A percentile compares a stretch with the other conserved stretches of the same genome.
Conservation (phyloP, 2,329 filamentous ascomycete species). For the Alternaria metachromatica region DNA sequence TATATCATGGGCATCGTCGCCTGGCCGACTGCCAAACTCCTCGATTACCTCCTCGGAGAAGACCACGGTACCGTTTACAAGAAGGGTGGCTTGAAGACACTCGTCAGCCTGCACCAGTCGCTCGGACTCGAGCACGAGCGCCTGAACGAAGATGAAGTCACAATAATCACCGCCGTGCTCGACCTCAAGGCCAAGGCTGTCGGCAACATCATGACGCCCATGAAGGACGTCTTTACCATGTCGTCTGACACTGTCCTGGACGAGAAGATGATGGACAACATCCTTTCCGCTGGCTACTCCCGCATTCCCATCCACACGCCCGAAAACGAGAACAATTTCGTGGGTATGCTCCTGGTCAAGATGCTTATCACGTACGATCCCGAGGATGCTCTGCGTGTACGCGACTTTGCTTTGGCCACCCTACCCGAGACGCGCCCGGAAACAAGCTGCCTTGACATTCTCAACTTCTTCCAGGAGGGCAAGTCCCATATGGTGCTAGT, state of each 20-base stretch:
- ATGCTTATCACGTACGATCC: slow-evolving; percentile 99
- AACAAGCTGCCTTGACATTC: slow-evolving; percentile 96
- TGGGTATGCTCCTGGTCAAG: slow-evolving; percentile 98
- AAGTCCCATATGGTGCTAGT: slow-evolving; percentile 99
- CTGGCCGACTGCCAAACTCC: slow-evolving; percentile 93
- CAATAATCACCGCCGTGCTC: slow-evolving; percentile 95
- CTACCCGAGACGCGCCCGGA: slow-evolving; percentile 93
- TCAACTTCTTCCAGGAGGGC: slow-evolving; percentile 99
- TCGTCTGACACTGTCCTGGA: slow-evolving; percentile 93
- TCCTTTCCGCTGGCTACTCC: slow-evolving; percentile 92
- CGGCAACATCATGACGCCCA: slow-evolving; percentile 96
- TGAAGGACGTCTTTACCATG: slow-evolving; percentile 96
- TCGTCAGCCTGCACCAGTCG: slow-evolving; percentile 93
- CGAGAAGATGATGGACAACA: slow-evolving; percentile 91
- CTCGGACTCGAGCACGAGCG: slow-evolving; percentile 83
- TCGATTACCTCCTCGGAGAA: slow-evolving; percentile 90
- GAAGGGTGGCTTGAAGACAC: slow-evolving; percentile 94
- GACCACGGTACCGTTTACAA: slow-evolving; percentile 98
- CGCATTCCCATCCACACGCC: slow-evolving; percentile 92
- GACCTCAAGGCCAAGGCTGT: slow-evolving; percentile 97
- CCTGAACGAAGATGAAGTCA: slow-evolving; percentile 96
- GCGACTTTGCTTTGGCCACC: slow-evolving; percentile 90
- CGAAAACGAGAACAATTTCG: slow-evolving; percentile 84
- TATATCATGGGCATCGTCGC: slow-evolving; percentile 88
- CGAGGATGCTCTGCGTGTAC: slow-evolving; percentile 84